These are phyloP conservation scores for Raphidocelis subcapitata DNA, from an alignment of 139 green algal species.

Conservation along the genomic window DNA sequence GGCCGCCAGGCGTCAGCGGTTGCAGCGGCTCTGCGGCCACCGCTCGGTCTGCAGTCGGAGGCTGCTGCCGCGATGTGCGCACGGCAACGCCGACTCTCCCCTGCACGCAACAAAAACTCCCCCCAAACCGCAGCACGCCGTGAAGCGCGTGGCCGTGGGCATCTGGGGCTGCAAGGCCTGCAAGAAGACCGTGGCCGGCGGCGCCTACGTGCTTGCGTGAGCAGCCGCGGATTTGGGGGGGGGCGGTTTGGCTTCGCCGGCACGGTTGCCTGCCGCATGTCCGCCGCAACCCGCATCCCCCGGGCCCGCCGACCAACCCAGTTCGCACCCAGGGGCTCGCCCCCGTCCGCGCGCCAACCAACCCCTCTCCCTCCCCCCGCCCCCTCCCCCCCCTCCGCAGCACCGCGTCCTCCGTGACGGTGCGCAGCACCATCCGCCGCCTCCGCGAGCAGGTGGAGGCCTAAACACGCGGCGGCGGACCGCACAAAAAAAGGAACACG, in stretches of 20 bases:
- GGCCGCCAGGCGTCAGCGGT: too few species aligned
- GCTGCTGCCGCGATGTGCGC: too few species aligned
- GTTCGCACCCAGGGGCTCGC: too few species aligned
- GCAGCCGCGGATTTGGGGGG: constrained; percentile 20
- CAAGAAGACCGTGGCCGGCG: constrained; percentile 91
- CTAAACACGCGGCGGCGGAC: constrained; percentile 30
- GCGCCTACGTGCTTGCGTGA: constrained; percentile 80
- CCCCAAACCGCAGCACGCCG: constrained; percentile 67
- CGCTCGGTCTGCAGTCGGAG: too few species aligned
- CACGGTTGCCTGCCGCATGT: background rate
- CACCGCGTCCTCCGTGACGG: constrained; percentile 92
- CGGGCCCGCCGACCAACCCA: too few species aligned
- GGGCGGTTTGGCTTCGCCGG: background rate
- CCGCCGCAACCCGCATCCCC: too few species aligned
- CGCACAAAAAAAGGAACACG: too few species aligned
- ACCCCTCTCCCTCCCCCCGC: background rate
- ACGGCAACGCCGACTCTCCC: too few species aligned
- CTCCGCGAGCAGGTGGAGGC: constrained; percentile 92
- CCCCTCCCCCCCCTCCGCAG: constrained; percentile 44
- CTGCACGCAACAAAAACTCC: too few species aligned
- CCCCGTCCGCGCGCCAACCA: too few species aligned
- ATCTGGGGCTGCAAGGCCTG: constrained; percentile 99
- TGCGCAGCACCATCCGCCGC: constrained; percentile 96
- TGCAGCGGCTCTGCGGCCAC: too few species aligned
- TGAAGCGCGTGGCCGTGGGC: constrained; percentile 92